A percentile compares a stretch with the other conserved stretches of the same genome.
Evolutionary conservation across 23 red algal genomes (phyloP).

Genomic region (Gracilariopsis chorda): DNA sequence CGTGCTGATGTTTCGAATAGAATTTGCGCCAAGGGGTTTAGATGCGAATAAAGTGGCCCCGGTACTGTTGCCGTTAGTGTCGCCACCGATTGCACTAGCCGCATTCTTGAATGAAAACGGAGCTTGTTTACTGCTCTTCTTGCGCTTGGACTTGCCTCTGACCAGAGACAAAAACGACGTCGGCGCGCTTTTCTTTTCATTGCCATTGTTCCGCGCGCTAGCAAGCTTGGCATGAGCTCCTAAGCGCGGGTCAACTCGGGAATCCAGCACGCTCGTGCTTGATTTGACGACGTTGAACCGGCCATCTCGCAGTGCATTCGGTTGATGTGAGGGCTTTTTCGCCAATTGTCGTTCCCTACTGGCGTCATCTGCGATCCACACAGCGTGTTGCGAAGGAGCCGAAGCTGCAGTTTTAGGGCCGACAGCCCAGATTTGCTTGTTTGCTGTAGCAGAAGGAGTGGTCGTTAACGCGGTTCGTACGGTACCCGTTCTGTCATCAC

Average conservation of each 20-base stretch:
- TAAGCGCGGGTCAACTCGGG: slow-evolving; percentile 1
- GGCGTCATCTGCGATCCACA: background rate
- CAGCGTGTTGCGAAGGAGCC: background rate
- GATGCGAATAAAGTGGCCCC: background rate
- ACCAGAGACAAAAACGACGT: background rate
- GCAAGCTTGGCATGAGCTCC: background rate
- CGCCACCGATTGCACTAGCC: no score
- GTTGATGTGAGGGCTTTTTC: slow-evolving; percentile 1
- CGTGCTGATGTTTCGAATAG: background rate
- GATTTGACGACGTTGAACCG: background rate
- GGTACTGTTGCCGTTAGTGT: no score
- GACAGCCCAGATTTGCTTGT: slow-evolving; percentile 12
- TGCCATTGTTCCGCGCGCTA: background rate
- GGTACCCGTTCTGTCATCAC: background rate
- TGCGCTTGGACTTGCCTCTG: background rate
- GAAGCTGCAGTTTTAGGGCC: background rate
- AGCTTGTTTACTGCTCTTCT: background rate
- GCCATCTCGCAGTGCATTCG: slow-evolving; percentile 22
- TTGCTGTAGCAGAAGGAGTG: background rate
- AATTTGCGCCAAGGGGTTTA: slow-evolving; percentile 17
- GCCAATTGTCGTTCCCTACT: background rate
- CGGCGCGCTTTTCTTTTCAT: background rate
- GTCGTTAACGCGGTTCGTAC: background rate
- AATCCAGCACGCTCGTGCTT: background rate
- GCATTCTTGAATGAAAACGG: background rate